Base-by-base conservation (phyloP, 257 asterid species). In the Osmanthus fragrans region DNA sequence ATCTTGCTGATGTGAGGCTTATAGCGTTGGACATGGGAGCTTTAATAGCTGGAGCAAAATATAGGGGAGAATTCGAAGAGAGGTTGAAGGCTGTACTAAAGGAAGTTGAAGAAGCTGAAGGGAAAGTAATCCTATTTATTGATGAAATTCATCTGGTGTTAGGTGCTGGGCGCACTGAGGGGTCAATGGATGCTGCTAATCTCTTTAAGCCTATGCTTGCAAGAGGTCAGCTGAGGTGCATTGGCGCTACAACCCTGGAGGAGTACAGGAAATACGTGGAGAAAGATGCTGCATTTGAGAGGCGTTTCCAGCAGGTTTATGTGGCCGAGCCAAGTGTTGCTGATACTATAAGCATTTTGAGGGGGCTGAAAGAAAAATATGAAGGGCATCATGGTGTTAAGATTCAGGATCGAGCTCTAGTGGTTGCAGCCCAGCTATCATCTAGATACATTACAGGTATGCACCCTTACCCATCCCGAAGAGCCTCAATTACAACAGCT, bases 191-290 rank as follows among this genome's bases (percentile, higher is more conserved):
- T 27, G 96, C 96, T 1, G 96, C 92, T 8, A 90, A 89, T 67
- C 77, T 91, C 67, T 85, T 91, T n/a, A 91, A 91, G 67, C 96
- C 94, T 6, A 91, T 91, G 96, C 96, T 91, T 33, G 94, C 96
- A 0, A 81, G 94, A 80, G 96, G 93, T 16, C 96, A 89, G 37
- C 13, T 89, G 73, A 81, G 93, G 83, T 91, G 94, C 47, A 91
- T 91, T 71, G 94, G 96, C 11, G 94, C 94, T 0, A 91, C 94
- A 0, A 89, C 94, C 10, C 81, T 91, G 0, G 92, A 88, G 72
- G 96, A 91, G 84, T 89, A 89, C 7, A 73, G 94, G 76, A 91
- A 91, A 37, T 91, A 91, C 74, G 94, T 89, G 47, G 96, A 91
- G 51, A 91, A 91, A 6, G 96, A 91, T 80, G 94, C 94, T 66